Conservation (phyloP, 768 basidiomycete genomes). For the Boletus barrowsii region DNA sequence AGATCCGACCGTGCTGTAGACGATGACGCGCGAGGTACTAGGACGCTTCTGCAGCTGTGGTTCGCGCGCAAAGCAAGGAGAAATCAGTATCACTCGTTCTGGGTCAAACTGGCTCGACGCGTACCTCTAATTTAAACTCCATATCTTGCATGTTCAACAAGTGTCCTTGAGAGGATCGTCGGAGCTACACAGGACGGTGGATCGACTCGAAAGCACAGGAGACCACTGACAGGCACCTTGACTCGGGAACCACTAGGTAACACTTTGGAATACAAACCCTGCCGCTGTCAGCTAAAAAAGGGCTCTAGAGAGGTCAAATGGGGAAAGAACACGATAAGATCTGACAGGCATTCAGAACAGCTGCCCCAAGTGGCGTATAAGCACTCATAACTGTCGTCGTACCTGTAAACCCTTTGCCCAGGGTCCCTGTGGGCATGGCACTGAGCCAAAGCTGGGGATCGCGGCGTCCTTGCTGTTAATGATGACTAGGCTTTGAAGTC, state of each 20-base stretch:
- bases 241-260: neutral
- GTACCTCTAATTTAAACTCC: neutral
- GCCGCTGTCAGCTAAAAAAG: neutral
- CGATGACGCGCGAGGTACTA: neutral
- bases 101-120: neutral
- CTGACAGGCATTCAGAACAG: neutral
- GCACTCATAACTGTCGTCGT: too few species aligned
- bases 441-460: too few species aligned
- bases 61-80: neutral
- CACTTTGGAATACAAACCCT: neutral
- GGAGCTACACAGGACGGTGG: neutral
- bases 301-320: neutral
- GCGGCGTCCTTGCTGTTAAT: too few species aligned
- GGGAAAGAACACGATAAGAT: neutral
- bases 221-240: neutral
- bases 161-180: neutral
- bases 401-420: too few species aligned
- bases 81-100: neutral
- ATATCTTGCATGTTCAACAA: neutral
- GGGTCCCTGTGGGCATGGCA: too few species aligned
- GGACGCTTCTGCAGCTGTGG: neutral
- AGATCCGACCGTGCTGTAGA: constrained; percentile 1
- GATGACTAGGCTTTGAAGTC: neutral
- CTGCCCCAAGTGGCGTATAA: too few species aligned
- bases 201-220: neutral